A percentile compares a stretch with the other conserved stretches of the same genome.
These are phyloP conservation scores for Metschnikowia reukaufii DNA, from an alignment of 805 yeast genomes.

Conservation along the genomic window DNA sequence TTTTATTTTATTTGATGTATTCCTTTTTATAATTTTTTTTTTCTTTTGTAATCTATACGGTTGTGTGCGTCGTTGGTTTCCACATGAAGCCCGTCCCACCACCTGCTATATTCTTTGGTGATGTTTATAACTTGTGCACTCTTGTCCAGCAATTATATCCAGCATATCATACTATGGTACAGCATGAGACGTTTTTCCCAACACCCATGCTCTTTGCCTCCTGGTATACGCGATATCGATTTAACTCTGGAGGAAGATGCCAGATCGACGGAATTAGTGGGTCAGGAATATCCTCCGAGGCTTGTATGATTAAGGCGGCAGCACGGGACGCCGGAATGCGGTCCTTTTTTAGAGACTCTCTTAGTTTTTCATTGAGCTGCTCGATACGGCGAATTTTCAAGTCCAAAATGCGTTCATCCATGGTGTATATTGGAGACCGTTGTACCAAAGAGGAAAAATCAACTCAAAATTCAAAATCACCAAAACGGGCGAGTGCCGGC, in stretches of 20 bases:
- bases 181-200: slow-evolving; percentile 24
- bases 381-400: slow-evolving; percentile 61
- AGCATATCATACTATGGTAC: slow-evolving; percentile 27
- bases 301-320: slow-evolving; percentile 46
- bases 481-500: slow-evolving; percentile 10
- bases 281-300: slow-evolving; percentile 46
- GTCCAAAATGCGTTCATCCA: slow-evolving; percentile 45
- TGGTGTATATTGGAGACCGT: slow-evolving; percentile 10
- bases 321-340: slow-evolving; percentile 67
- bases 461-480: slow-evolving; percentile 6
- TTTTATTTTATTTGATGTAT: not conserved
- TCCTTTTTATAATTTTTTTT: not conserved
- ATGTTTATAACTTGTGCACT: not conserved
- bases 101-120: no score
- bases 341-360: slow-evolving; percentile 51
- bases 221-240: slow-evolving; percentile 31
- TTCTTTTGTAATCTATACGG: no score
- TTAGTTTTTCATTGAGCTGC: slow-evolving; percentile 55
- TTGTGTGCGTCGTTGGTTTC: no score
- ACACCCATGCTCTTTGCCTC: slow-evolving; percentile 15
- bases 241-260: slow-evolving; percentile 35
- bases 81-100: no score
- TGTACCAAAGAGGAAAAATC: slow-evolving; percentile 7
- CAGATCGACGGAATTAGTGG: slow-evolving; percentile 47
- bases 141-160: not conserved